phyloP scores from a whole-genome alignment of 352 stramenopile genomes.

The Phytophthora chlamydospora region DNA sequence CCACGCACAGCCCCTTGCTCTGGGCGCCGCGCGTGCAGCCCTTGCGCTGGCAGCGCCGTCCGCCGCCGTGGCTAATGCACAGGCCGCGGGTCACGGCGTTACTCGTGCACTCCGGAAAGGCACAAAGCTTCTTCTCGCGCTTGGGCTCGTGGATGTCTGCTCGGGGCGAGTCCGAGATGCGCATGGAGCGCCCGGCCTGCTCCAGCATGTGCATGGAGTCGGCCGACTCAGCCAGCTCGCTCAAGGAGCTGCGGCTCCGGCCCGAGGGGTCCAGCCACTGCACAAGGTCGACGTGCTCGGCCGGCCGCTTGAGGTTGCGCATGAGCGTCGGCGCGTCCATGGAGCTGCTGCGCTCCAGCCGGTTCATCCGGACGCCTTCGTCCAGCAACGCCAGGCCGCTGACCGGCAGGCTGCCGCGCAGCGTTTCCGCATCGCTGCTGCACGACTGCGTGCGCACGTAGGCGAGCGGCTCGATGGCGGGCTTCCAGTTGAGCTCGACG shows the following conservation, averaged over 20 bases:
- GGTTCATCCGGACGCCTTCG: constrained; percentile 33
- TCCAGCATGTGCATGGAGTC: constrained; percentile 62
- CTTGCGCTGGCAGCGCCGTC: constrained; percentile 81
- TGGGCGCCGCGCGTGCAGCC: constrained; percentile 82
- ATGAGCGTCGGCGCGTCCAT: constrained; percentile 54
- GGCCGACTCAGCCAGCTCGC: constrained; percentile 64
- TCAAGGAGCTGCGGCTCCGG: constrained; percentile 41
- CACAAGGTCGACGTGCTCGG: constrained; percentile 46
- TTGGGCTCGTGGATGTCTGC: constrained; percentile 31
- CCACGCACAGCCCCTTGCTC: constrained; percentile 86
- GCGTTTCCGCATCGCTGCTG: constrained; percentile 24
- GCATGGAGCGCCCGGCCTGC: constrained; percentile 41
- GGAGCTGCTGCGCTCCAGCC: constrained; percentile 68
- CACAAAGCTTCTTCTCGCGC: constrained; percentile 82
- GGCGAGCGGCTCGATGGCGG: constrained; percentile 21
- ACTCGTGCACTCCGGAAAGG: constrained; percentile 71
- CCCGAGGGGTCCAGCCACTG: constrained; percentile 43
- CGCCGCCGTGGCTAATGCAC: constrained; percentile 84
- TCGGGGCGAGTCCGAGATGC: constrained; percentile 37
- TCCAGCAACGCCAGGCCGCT: constrained; percentile 2
- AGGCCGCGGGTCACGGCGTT: constrained; percentile 84
- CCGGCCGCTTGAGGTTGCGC: constrained; percentile 29
- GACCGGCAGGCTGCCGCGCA: constrained; percentile 12
- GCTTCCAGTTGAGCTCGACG: constrained; percentile 28
- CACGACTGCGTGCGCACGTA: constrained; percentile 38